phyloP scores from a whole-genome alignment of 305 asterid genomes.

The Nicotiana rustica region DNA sequence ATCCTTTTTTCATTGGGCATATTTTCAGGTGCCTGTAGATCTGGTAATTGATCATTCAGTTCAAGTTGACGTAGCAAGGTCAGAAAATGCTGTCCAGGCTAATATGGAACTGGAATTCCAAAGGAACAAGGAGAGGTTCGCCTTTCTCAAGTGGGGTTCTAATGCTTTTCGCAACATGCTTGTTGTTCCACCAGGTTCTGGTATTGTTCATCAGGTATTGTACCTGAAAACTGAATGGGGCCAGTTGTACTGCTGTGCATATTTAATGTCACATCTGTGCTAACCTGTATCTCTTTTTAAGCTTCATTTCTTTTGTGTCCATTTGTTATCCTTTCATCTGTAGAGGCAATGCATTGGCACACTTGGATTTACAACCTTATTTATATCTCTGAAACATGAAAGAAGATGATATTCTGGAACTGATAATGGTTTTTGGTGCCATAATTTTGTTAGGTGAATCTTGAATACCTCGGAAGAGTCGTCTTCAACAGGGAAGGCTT shows the following conservation, averaged over 20 bases:
- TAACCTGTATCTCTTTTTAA: background rate
- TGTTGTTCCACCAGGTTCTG: conserved; percentile 97
- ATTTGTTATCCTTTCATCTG: background rate
- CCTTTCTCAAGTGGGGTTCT: conserved; percentile 97
- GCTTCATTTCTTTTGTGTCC: conserved; percentile 16
- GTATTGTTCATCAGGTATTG: conserved; percentile 94
- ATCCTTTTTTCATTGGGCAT: background rate
- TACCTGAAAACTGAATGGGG: conserved; percentile 32
- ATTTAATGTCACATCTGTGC: background rate
- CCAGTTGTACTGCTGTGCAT: conserved; percentile 18
- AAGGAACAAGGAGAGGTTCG: conserved; percentile 95
- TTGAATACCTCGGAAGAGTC: conserved; percentile 90
- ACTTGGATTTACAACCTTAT: background rate
- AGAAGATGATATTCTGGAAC: conserved; percentile 27
- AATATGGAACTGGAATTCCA: conserved; percentile 90
- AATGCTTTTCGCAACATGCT: conserved; percentile 91
- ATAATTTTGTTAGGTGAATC: conserved; percentile 69
- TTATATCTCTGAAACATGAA: background rate
- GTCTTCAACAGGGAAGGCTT: conserved; percentile 80
- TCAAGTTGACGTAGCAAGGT: conserved; percentile 89
- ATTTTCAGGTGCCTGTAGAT: conserved; percentile 85
- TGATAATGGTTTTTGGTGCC: conserved; percentile 27
- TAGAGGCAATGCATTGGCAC: background rate
- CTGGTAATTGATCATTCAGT: conserved; percentile 95
- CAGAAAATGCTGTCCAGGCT: conserved; percentile 89